These are phyloP conservation scores for Cicer bijugum DNA, from an alignment of 306 rosid genomes.

Conservation along the genomic window DNA sequence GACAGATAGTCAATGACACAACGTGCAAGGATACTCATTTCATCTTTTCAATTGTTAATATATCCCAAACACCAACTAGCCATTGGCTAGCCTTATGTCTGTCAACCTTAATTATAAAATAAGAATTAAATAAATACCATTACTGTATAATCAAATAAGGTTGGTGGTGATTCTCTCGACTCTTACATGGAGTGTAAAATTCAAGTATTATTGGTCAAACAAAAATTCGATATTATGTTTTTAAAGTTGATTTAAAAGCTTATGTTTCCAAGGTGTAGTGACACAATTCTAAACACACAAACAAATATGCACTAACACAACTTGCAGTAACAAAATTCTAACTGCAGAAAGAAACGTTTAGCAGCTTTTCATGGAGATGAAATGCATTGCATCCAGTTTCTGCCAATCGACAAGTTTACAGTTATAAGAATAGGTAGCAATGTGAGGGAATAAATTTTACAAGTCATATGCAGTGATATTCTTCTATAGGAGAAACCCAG, in stretches of 20 bases:
- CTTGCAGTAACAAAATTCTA: neutral
- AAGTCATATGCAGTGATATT: constrained; percentile 14
- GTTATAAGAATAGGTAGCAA: constrained; percentile 4
- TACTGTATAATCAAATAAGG: too few relatives aligned
- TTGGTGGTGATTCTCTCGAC: neutral
- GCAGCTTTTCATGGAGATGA: neutral
- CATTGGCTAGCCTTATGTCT: neutral
- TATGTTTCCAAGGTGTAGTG: neutral
- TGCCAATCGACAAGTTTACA: constrained; percentile 33
- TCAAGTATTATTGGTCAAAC: neutral
- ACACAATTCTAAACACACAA: neutral
- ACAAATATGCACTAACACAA: neutral
- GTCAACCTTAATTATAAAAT: neutral
- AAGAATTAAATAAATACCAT: too few relatives aligned
- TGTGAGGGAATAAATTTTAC: constrained; percentile 1
- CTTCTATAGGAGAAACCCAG: constrained; percentile 21
- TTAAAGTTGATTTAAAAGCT: neutral
- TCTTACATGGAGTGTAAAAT: neutral
- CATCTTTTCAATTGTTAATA: neutral
- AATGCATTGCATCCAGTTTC: constrained; percentile 9
- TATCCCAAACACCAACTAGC: neutral
- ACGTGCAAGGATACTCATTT: neutral
- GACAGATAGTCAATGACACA: constrained; percentile 44
- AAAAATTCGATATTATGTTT: neutral
- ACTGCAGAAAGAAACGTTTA: neutral